These are phyloP conservation scores for Fistulina hepatica DNA, from an alignment of 1,284 basidiomycete genomes.

Conservation along the genomic window DNA sequence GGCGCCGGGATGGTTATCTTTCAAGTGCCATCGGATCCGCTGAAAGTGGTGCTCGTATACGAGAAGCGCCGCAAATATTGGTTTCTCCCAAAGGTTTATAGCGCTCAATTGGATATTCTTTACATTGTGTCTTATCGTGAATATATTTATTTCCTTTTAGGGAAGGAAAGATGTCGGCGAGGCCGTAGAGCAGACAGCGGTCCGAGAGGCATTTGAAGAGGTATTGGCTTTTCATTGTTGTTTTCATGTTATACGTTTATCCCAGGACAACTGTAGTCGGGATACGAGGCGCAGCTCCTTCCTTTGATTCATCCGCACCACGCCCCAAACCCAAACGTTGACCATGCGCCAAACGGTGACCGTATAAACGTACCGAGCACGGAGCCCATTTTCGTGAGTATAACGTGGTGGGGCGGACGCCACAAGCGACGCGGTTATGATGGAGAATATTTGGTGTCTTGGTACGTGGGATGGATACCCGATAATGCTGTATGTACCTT, in stretches of 20 bases:
- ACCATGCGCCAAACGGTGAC: no score
- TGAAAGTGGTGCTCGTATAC: constrained; percentile 32
- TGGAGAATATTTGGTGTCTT: constrained; percentile 37
- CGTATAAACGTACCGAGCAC: constrained; percentile 20
- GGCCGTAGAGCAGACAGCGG: constrained; percentile 41
- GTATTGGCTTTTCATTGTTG: constrained; percentile 27
- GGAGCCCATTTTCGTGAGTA: constrained; percentile 38
- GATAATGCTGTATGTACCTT: constrained; percentile 34
- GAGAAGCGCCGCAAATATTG: constrained; percentile 29
- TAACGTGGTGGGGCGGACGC: constrained; percentile 18
- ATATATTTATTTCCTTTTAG: background rate
- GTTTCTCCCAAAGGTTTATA: constrained; percentile 42
- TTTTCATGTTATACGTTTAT: background rate
- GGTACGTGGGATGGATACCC: constrained; percentile 40
- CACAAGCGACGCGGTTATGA: constrained; percentile 18
- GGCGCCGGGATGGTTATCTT: constrained; percentile 53
- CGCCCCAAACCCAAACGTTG: constrained; percentile 23
- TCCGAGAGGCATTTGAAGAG: constrained; percentile 59
- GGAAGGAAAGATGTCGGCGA: constrained; percentile 50
- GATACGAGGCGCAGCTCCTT: constrained; percentile 38
- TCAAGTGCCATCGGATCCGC: constrained; percentile 33
- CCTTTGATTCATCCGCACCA: constrained; percentile 35
- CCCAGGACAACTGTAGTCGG: constrained; percentile 29
- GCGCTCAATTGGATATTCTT: background rate
- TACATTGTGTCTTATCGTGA: background rate